Base-by-base conservation (phyloP, 2,329 filamentous ascomycete species). In the Chaetoscypha palmicola region DNA sequence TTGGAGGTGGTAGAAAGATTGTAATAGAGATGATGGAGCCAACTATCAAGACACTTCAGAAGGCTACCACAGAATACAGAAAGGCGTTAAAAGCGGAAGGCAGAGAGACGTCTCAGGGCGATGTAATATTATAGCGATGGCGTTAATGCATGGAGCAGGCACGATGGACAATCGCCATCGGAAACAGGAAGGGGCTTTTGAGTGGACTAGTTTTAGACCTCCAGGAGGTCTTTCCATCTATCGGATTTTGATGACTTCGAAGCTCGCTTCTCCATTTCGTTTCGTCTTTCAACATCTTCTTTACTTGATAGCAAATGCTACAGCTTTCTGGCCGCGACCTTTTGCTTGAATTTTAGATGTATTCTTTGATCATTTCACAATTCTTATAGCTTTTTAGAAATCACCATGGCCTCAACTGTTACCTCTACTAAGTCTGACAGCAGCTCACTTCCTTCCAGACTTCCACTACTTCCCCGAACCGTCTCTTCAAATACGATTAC, bases 21-120 rank as follows among this genome's bases (percentile, higher is more conserved):
- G 87, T 96, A 3, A 72, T 81, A 53, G 78, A 81, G 53, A 73
- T 97, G 56, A 78, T 95, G 63, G 77, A 77, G 45, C 86, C 88
- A 3, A 84, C 86, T 3, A 69, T 85, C 9, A 72, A 75, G 54
- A 83, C 88, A 10, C 66, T 96, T 48, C 72, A 78, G 46, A 77
- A 76, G 53, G 90, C 89, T 4, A 71, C 79, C 50, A 71, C 66
- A n/a, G 77, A 82, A 58, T 95, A 92, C 60, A 70, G 77, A 52
- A 79, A 73, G 55, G 86, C 82, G 10, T 68, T 89, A 46, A 78
- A 79, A 28, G 83, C 86, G 46, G 79, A 79, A 47, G 55, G 56
- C 4, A 36, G 60, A 34, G 58, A 61, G 34, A 41, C 48, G 35
- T 41, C 51, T 26, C 57, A 36, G 47, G 9, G 24, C 7, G 38